Conservation (phyloP, 2,329 filamentous ascomycete species). For the Stemphylium lycopersici region DNA sequence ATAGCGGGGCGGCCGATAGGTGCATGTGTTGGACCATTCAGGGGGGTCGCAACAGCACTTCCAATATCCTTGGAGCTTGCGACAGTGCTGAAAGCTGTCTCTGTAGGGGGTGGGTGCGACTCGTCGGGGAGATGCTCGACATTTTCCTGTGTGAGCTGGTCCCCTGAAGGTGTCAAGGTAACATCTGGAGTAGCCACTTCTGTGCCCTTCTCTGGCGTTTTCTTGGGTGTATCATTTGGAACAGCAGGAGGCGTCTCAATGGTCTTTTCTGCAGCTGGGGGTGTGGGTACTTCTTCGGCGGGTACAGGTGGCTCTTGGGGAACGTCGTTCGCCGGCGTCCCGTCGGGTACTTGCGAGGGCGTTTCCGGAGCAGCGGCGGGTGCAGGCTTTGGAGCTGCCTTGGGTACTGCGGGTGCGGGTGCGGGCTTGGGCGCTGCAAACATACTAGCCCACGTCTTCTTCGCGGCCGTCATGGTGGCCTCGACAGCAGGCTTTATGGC, state of each 20-base stretch:
- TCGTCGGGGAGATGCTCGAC: conserved; percentile 87
- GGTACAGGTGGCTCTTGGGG: conserved; percentile 45
- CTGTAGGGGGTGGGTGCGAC: conserved; percentile 76
- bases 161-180: conserved; percentile 70
- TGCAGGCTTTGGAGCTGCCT: conserved; percentile 43
- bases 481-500: conserved; percentile 25
- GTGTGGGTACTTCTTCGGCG: conserved; percentile 50
- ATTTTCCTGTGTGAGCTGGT: conserved; percentile 88
- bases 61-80: conserved; percentile 80
- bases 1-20: conserved; percentile 66
- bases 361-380: conserved; percentile 48
- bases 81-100: conserved; percentile 85
- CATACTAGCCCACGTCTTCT: conserved; percentile 63
- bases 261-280: conserved; percentile 47
- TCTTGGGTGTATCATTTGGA: conserved; percentile 34
- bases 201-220: conserved; percentile 48
- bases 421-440: conserved; percentile 59
- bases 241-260: conserved; percentile 38
- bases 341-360: conserved; percentile 38
- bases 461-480: conserved; percentile 45
- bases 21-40: conserved; percentile 58
- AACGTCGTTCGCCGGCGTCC: conserved; percentile 49
- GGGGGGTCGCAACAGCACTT: conserved; percentile 65
- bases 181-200: conserved; percentile 59
- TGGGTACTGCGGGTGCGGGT: conserved; percentile 51